Base-by-base conservation (phyloP, 495 filamentous ascomycete genomes). In the Lasiosphaeria hispida region DNA sequence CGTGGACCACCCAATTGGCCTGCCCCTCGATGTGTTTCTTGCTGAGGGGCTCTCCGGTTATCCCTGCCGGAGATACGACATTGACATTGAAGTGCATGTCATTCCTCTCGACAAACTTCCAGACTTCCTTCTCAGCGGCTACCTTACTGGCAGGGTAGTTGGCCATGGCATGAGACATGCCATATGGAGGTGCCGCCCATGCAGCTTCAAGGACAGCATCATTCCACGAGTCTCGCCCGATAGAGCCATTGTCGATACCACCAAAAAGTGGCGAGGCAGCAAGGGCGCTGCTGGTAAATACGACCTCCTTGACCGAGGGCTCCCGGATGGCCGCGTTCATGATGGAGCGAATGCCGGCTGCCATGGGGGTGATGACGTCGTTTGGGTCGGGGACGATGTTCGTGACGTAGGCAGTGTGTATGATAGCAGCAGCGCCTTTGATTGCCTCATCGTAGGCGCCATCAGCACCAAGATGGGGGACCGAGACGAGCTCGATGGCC, bases 131-230 rank as follows among this genome's bases (percentile, higher is more conserved):
- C 65, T 85, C 81, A 4, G 68, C 75, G 55, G 76, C 68, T 1
- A 71, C 75, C 63, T 86, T 84, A 44, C 74, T 76, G 0, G 79
- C 76, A 3, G 63, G 61, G 53, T 84, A 80, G 2, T 78, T 68
- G 38, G 49, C 39, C 47, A 51, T 61, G 7, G 30, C 53, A n/a
- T 69, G 56, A 8, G 58, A 52, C 17, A 54, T 55, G 35, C 62
- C 51, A 50, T 73, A 75, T 0, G 63, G 68, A 8, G 76, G 61
- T 7, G 72, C 67, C 18, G 52, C 71, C 72, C 72, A 82, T 0
- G 75, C 80, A 7, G 51, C 59, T 36, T 75, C 55, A 37, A 82
- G 53, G 0, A 64, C 63, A 3, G 64, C 69, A 0, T 77, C 69
- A 58, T 86, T 82, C 75, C 77, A 85, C 0, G 72, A 71, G 11